Evolutionary conservation across 2,329 filamentous ascomycete genomes (phyloP).

Genomic region (Orbilia javanica): DNA sequence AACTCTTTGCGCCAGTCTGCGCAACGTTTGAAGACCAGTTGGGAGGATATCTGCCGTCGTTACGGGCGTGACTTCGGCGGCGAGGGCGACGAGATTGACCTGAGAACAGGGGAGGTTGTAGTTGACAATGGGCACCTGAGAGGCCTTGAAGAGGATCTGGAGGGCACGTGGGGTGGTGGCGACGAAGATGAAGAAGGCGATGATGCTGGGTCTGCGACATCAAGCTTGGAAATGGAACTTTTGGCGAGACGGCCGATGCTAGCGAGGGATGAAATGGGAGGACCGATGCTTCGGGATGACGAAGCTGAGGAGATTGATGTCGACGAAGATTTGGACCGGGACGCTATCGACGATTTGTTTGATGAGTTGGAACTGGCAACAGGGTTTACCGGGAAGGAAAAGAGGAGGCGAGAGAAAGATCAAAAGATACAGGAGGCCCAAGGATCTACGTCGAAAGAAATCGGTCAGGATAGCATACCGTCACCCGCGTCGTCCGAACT

Average conservation of each 20-base stretch:
- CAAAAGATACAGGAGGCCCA: conserved; percentile 34
- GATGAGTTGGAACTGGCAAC: conserved; percentile 60
- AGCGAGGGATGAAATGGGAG: conserved; percentile 42
- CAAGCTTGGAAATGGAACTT: conserved; percentile 51
- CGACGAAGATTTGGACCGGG: conserved; percentile 51
- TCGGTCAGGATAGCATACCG: conserved; percentile 30
- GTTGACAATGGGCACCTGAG: conserved; percentile 89
- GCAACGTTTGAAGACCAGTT: conserved; percentile 81
- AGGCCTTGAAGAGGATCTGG: conserved; percentile 68
- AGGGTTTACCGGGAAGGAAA: conserved; percentile 25
- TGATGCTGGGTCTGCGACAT: conserved; percentile 37
- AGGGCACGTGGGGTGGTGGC: conserved; percentile 70
- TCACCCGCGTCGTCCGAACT: conserved; percentile 37
- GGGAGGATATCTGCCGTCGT: conserved; percentile 90
- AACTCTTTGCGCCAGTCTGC: conserved; percentile 75
- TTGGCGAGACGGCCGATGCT: conserved; percentile 46
- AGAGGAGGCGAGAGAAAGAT: conserved; percentile 51
- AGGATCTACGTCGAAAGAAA: conserved; percentile 45
- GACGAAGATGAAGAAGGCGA: conserved; percentile 59
- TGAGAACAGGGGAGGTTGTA: conserved; percentile 83
- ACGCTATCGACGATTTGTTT: conserved; percentile 62
- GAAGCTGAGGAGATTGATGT: conserved; percentile 54
- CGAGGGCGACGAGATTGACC: conserved; percentile 89
- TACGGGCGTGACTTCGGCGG: conserved; percentile 85
- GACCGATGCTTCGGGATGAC: conserved; percentile 47